Base-by-base conservation (phyloP, 495 filamentous ascomycete genomes). In the Penicillium coprophilum region DNA sequence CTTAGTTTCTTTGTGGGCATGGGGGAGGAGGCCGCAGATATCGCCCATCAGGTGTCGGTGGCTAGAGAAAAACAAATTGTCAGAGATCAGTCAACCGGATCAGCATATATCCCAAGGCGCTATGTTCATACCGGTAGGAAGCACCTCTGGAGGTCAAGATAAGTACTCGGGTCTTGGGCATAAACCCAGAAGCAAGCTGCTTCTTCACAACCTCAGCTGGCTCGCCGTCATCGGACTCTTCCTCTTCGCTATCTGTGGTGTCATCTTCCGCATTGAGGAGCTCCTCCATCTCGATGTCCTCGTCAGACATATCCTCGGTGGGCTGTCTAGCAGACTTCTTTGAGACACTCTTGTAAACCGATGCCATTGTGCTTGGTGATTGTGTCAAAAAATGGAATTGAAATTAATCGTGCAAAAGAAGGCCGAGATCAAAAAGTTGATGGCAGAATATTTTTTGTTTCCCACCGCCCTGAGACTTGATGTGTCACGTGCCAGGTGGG, bases 21-120 rank as follows among this genome's bases (percentile, higher is more conserved):
- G 94, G 0, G 94, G 94, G 47, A 99, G 85, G 61, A 99, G 87
- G 23, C 85, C 80, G 46, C 92, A 84, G 17, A 99, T 80, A 69
- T 99, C 95, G 58, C 91, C 86, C 56, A 97, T 85, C 20, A 99
- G 80, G 77, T 98, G 93, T 48, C 94, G 86, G 71, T 98, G 94
- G 65, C 90, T 93, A 58, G 45, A 57, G 53, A 39, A 54, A 56
- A 51, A 46, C 45, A 31, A 51, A 53, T 43, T 63, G 47, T 46
- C 39, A 49, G 46, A 17, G 38, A 48, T 65, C 45, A 62, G 53
- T 41, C 34, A 34, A 50, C 30, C 20, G 15, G 27, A 50, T 34
- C 13, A 30, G 44, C 5, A 34, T 11, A 41, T n/a, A 11, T 27
- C 45, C 2, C 7, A 13, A 49, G 20, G 32, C 30, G 21, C 31